These are phyloP conservation scores for Dalbergia cochinchinensis DNA, from an alignment of 306 rosid genomes.

Conservation along the genomic window DNA sequence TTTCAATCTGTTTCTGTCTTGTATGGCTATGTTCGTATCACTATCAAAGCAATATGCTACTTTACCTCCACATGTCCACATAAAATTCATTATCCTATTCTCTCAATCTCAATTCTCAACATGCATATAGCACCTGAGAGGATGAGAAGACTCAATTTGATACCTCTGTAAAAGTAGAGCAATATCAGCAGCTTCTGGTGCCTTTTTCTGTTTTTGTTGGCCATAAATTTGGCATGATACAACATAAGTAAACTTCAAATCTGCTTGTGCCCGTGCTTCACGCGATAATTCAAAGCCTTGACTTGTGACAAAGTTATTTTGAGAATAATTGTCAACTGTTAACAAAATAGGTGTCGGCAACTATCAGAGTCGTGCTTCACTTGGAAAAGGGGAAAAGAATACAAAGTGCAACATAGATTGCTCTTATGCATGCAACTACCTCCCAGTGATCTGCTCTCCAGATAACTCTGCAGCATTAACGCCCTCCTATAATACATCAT, in stretches of 20 bases:
- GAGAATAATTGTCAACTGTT: conserved; percentile 68
- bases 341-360: conserved; percentile 41
- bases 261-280: conserved; percentile 93
- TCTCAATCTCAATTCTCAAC: not conserved
- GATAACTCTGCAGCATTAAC: conserved; percentile 89
- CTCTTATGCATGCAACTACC: conserved; percentile 63
- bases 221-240: conserved; percentile 99
- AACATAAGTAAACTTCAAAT: conserved; percentile 94
- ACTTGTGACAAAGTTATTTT: conserved; percentile 61
- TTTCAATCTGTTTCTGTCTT: too few relatives aligned
- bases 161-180: conserved; percentile 93
- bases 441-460: conserved; percentile 80
- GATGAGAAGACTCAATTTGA: not conserved
- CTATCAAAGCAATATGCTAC: not conserved
- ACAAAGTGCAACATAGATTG: not conserved
- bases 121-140: conserved; percentile 2
- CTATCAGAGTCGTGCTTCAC: conserved; percentile 34
- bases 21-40: too few relatives aligned
- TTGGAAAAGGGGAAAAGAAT: conserved; percentile 27
- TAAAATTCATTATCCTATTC: conserved; percentile 3
- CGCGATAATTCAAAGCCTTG: conserved; percentile 87
- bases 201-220: conserved; percentile 85
- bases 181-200: conserved; percentile 90
- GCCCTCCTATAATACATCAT: conserved; percentile 99
- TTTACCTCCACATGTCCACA: conserved; percentile 15